Evolutionary conservation across 352 stramenopile species (phyloP), one percentile per base, ranked within the genome.

Genomic region (Pythium apleroticum): DNA sequence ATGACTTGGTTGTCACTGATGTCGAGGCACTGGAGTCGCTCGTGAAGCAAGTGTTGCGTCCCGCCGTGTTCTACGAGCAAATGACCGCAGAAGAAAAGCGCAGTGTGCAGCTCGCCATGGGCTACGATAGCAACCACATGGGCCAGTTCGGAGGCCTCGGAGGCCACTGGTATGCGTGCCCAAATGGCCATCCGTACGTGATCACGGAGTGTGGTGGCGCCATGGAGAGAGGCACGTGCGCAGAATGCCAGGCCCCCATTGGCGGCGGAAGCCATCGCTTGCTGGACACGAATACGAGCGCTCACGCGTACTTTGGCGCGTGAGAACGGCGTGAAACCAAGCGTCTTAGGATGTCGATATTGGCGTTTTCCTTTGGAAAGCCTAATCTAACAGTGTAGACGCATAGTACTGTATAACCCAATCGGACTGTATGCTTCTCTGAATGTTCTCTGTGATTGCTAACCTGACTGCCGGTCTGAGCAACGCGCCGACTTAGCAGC

Each of bases 101-200:
- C 61, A 52, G 37, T 2, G 72, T 84, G n/a, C 43, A 50, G 43
- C 43, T 11, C 3, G 43, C 43, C 17, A 50, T 50, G 43, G 43
- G 43, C 43, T 50, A 50, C 11, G 43, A 25, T 9, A 27, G 43
- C 43, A 50, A 46, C 43, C 43, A 50, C n/a, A 50, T 25, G 7
- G 19, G 43, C 4, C 43, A 27, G 43, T 27, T 50, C 14, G 43
- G 43, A 5, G 25, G 73, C 70, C 45, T 66, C 50, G 30, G 77
- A 68, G 78, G 76, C 0, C 72, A 78, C n/a, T 86, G 88, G 88
- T 95, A 92, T 60, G 69, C 81, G 52, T 96, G 86, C 31, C 74
- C 76, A 0, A 91, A 93, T 67, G 86, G 86, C 4, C 88, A 96
- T 65, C 86, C 85, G 39, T 95, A 95, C 58, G 83, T 85, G 45